Evolutionary conservation across 768 basidiomycete species (phyloP).

Genomic region (Boletus rubropictus): DNA sequence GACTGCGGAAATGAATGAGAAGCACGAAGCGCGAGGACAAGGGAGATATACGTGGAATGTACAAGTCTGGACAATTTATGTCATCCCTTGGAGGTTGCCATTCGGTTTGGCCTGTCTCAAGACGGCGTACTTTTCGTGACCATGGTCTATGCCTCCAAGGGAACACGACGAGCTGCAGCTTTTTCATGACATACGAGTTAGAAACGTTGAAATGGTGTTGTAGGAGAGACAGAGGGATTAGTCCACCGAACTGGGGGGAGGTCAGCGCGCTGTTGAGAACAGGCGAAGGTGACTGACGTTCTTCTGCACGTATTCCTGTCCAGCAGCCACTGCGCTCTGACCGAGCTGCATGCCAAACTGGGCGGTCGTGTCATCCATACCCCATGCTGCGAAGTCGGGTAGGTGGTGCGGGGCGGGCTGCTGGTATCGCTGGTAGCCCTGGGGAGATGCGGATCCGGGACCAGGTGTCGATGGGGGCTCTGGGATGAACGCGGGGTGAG

Average conservation of each 20-base stretch:
- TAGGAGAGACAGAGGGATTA: constrained; percentile 68
- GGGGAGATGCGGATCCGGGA: constrained; percentile 64
- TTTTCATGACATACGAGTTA: constrained; percentile 90
- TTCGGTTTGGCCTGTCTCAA: constrained; percentile 60
- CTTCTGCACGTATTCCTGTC: constrained; percentile 92
- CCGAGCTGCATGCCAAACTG: constrained; percentile 97
- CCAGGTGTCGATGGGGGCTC: constrained; percentile 71
- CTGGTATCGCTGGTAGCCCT: constrained; percentile 36
- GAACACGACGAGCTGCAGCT: constrained; percentile 83
- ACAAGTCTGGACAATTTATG: constrained; percentile 92
- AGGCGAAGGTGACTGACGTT: constrained; percentile 53
- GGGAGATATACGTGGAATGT: constrained; percentile 72
- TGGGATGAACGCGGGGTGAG: constrained; percentile 80
- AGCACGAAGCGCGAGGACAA: background rate
- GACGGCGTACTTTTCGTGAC: constrained; percentile 61
- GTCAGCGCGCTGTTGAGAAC: constrained; percentile 4
- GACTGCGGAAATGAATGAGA: constrained; percentile 39
- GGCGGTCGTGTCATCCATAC: constrained; percentile 88
- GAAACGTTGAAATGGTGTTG: constrained; percentile 96
- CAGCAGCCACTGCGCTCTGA: constrained; percentile 83
- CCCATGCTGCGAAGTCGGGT: constrained; percentile 63
- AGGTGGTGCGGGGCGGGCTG: constrained; percentile 34
- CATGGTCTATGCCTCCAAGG: constrained; percentile 93
- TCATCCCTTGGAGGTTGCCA: constrained; percentile 91
- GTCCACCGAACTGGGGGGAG: constrained; percentile 60